A percentile compares a stretch with the other conserved stretches of the same genome.
Evolutionary conservation across 176 grass and related monocot species (phyloP).

Genomic region (Urochloa ruziziensis): DNA sequence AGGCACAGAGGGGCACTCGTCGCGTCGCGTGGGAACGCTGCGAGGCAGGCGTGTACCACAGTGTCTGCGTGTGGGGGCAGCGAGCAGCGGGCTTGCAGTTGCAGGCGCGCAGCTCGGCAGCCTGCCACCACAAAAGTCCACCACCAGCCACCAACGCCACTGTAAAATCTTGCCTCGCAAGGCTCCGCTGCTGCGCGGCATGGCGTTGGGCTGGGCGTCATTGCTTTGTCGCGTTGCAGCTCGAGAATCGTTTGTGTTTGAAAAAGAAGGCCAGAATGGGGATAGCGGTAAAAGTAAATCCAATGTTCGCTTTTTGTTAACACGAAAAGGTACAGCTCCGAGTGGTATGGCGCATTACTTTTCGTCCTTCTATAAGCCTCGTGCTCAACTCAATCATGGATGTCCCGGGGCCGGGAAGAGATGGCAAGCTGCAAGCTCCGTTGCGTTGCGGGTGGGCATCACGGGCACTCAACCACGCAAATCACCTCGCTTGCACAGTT

Average conservation of each 20-base stretch:
- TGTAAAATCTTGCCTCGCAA: slow-evolving; percentile 13
- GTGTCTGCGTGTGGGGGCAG: too few species aligned
- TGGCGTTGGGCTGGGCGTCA: background rate
- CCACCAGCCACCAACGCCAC: background rate
- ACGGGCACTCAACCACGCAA: background rate
- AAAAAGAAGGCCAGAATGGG: background rate
- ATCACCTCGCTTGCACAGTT: background rate
- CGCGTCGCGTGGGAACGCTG: too few species aligned
- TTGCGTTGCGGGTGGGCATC: background rate
- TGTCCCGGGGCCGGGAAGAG: background rate
- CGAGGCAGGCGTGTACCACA: too few species aligned
- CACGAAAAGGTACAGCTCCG: background rate
- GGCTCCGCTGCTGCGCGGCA: background rate
- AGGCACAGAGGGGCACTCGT: too few species aligned
- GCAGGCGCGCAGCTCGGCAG: too few species aligned
- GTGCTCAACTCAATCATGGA: background rate
- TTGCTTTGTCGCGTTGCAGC: background rate
- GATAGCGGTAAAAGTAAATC: background rate
- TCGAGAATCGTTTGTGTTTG: background rate
- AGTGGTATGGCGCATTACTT: background rate
- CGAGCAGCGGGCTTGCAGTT: too few species aligned
- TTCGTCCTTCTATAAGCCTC: background rate
- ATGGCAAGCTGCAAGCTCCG: too few species aligned
- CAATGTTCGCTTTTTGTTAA: background rate
- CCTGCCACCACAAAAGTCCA: too few species aligned